A percentile compares a stretch with the other conserved stretches of the same genome.
Evolutionary conservation across 352 stramenopile genomes (phyloP).

Genomic region (Stephanocyclus meneghinianus): DNA sequence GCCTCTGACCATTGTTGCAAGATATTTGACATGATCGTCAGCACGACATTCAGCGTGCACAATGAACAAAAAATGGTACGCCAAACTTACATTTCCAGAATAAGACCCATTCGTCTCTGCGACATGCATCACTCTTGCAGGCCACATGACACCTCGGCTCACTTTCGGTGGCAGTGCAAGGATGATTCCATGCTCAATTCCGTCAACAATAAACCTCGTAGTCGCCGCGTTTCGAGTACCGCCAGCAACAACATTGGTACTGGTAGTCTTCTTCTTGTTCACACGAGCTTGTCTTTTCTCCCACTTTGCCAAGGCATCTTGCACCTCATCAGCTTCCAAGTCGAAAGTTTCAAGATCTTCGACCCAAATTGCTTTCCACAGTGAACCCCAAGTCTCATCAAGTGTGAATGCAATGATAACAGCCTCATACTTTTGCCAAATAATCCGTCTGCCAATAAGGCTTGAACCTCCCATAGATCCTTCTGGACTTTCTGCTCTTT

Average conservation of each 20-base stretch:
- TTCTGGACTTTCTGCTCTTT: slow-evolving; percentile 56
- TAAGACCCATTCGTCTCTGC: slow-evolving; percentile 54
- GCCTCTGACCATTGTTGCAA: slow-evolving; percentile 9
- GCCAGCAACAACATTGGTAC: slow-evolving; percentile 9
- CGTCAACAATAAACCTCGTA: slow-evolving; percentile 73
- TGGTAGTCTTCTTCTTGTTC: slow-evolving; percentile 24
- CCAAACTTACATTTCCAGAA: slow-evolving; percentile 24
- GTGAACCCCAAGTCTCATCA: slow-evolving; percentile 76
- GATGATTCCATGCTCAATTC: slow-evolving; percentile 81
- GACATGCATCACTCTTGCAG: slow-evolving; percentile 78
- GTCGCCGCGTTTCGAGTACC: slow-evolving; percentile 53
- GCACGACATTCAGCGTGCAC: background rate
- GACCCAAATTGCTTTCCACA: slow-evolving; percentile 81
- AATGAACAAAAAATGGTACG: background rate
- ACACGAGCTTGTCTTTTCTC: slow-evolving; percentile 60
- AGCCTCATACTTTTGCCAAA: slow-evolving; percentile 76
- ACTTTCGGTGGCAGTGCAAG: slow-evolving; percentile 61
- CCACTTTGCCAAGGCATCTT: slow-evolving; percentile 68
- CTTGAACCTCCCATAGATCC: slow-evolving; percentile 67
- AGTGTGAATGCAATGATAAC: slow-evolving; percentile 79
- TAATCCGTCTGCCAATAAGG: slow-evolving; percentile 69
- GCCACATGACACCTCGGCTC: slow-evolving; percentile 73
- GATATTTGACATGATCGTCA: slow-evolving; percentile 5
- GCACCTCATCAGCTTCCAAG: slow-evolving; percentile 76
- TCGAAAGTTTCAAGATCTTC: slow-evolving; percentile 81